phyloP scores from a whole-genome alignment of 2,329 filamentous ascomycete genomes.

The Eutypa lata region DNA sequence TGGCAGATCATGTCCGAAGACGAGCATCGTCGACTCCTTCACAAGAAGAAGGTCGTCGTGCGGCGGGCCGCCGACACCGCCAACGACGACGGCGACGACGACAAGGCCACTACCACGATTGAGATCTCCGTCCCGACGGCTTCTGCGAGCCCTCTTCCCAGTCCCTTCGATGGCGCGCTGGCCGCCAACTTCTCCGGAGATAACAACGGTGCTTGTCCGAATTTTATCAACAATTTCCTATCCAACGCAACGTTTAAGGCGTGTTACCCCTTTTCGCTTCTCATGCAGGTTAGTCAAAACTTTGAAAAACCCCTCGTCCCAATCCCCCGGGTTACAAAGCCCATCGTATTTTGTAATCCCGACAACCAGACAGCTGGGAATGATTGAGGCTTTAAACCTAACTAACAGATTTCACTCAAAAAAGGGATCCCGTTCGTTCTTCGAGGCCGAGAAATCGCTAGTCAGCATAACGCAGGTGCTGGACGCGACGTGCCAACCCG shows the following conservation, averaged over 20 bases:
- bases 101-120: slow-evolving; percentile 26
- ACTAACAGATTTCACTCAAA: too few species aligned
- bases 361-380: background rate
- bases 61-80: slow-evolving; percentile 4
- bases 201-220: slow-evolving; percentile 53
- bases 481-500: slow-evolving; percentile 71
- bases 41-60: slow-evolving; percentile 7
- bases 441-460: slow-evolving; percentile 70
- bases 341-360: too few species aligned
- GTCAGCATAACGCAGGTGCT: slow-evolving; percentile 73
- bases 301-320: background rate
- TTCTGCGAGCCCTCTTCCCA: slow-evolving; percentile 49
- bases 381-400: too few species aligned
- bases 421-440: slow-evolving; percentile 81
- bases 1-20: slow-evolving; percentile 37
- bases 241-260: slow-evolving; percentile 62
- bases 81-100: slow-evolving; percentile 9
- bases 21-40: slow-evolving; percentile 28
- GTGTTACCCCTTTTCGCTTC: slow-evolving; percentile 81
- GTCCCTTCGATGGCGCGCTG: slow-evolving; percentile 64
- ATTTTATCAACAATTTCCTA: slow-evolving; percentile 68
- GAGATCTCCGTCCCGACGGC: slow-evolving; percentile 27
- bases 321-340: too few species aligned
- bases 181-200: slow-evolving; percentile 58
- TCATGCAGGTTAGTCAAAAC: slow-evolving; percentile 63